Base-by-base conservation (phyloP, 352 stramenopile species). In the Phytopythium cucurbitacearum region DNA sequence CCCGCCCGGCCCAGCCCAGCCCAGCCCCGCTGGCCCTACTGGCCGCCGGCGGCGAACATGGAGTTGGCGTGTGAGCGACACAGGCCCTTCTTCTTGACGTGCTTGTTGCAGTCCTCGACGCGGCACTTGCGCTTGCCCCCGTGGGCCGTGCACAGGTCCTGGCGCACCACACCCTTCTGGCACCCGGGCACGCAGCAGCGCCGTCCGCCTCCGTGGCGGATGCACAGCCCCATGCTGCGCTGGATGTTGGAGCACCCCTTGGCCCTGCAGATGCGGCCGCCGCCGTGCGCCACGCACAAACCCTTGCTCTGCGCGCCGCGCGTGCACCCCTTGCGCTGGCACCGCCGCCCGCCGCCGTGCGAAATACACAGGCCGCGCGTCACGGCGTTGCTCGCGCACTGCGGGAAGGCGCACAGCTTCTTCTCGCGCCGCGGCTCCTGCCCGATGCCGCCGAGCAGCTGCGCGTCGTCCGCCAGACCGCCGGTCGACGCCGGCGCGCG, bases 111-210 rank as follows among this genome's bases (percentile, higher is more conserved):
- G 28, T 89, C 77, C 4, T 82, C 71, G 38, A 92, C 71, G 33
- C 73, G 76, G 51, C 81, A 92, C 62, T 92, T 92, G 62, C 80
- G 79, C 59, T 92, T 92, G 55, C 81, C 87, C 8, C 87, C 87
- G 52, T 96, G 87, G 16, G 83, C 84, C 28, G 85, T 94, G 66
- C 85, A 94, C 59, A 94, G 58, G 42, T 91, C 83, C 65, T 92
- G 84, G 11, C 85, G 80, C 50, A 93, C 82, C n/a, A 91, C 85
- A 15, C 85, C 84, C 52, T 91, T 94, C 47, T 89, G 75, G 45
- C 85, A 94, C 33, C 80, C 81, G 10, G 82, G 68, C 51, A 92
- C 71, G 38, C 73, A 73, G 59, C 74, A 85, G 6, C 74, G 66
- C 47, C 78, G 78, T 33, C 74, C 74, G 10, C 74, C 74, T 11